Conservation (phyloP, 1,139 yeast species). For the Diutina pseudorugosa region DNA sequence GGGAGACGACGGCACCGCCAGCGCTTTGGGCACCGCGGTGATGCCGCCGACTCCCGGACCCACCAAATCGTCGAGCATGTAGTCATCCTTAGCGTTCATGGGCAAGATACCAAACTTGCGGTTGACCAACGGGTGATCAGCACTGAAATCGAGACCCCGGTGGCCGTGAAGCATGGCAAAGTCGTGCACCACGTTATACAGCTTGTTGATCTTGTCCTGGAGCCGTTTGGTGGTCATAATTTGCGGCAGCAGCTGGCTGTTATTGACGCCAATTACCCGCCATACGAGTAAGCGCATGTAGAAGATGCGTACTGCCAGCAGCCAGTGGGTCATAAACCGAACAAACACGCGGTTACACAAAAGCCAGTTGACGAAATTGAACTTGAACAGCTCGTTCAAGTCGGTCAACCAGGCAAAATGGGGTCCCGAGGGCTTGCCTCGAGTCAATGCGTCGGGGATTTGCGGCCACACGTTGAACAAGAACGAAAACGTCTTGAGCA, state of each 20-base stretch:
- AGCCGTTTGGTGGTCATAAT: conserved; percentile 20
- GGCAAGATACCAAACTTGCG: conserved; percentile 36
- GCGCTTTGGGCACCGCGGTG: neutral
- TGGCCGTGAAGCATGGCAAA: conserved; percentile 12
- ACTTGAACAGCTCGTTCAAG: conserved; percentile 26
- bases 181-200: conserved; percentile 2
- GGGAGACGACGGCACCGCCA: neutral
- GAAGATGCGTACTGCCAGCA: conserved; percentile 61
- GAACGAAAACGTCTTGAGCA: conserved; percentile 52
- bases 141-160: conserved; percentile 20
- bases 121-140: conserved; percentile 41
- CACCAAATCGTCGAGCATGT: conserved; percentile 9
- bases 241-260: conserved; percentile 23
- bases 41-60: neutral
- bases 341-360: conserved; percentile 37
- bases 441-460: conserved; percentile 32
- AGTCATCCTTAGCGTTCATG: conserved; percentile 14
- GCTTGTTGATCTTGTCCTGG: conserved; percentile 15
- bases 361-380: conserved; percentile 43
- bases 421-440: conserved; percentile 4
- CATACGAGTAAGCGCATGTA: conserved; percentile 58
- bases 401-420: conserved; percentile 21
- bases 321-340: conserved; percentile 63
- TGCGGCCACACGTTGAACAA: conserved; percentile 66
- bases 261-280: conserved; percentile 45